These are phyloP conservation scores for Plectosphaerella plurivora DNA, from an alignment of 2,329 filamentous ascomycete species.

Conservation along the genomic window DNA sequence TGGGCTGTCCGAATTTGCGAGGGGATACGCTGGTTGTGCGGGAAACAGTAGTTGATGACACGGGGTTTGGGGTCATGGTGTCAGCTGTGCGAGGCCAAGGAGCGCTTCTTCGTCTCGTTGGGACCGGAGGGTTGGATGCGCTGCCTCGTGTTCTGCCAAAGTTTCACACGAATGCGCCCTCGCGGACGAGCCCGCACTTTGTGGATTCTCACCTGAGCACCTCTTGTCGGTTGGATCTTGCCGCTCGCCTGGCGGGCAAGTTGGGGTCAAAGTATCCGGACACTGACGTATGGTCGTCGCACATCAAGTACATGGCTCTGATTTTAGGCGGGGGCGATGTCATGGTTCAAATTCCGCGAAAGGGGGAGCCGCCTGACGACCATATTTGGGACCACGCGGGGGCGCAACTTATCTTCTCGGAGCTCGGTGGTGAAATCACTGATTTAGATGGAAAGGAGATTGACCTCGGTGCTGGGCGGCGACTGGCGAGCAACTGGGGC, in stretches of 20 bases:
- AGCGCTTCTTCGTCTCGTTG: constrained; percentile 15
- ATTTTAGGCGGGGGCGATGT: constrained; percentile 28
- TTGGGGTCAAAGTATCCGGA: constrained; percentile 27
- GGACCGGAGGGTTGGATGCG: background rate
- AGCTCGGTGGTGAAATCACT: constrained; percentile 50
- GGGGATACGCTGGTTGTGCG: constrained; percentile 23
- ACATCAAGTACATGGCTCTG: constrained; percentile 32
- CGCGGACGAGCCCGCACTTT: background rate
- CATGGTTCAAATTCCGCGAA: constrained; percentile 26
- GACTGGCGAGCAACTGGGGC: constrained; percentile 26
- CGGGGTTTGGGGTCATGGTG: constrained; percentile 30
- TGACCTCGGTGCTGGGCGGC: constrained; percentile 29
- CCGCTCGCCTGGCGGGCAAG: constrained; percentile 19
- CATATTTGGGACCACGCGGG: constrained; percentile 54
- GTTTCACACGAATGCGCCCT: too few relatives aligned
- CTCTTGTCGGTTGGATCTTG: background rate
- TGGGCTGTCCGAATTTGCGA: constrained; percentile 56
- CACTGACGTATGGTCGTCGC: constrained; percentile 33
- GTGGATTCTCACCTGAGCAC: background rate
- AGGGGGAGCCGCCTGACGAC: constrained; percentile 12
- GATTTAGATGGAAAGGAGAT: constrained; percentile 34
- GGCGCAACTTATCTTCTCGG: constrained; percentile 54
- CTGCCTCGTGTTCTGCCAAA: background rate
- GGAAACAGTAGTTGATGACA: constrained; percentile 25
- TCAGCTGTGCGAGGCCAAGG: constrained; percentile 26